Base-by-base conservation (phyloP, 2,329 filamentous ascomycete species). In the Trichoderma harzianum region DNA sequence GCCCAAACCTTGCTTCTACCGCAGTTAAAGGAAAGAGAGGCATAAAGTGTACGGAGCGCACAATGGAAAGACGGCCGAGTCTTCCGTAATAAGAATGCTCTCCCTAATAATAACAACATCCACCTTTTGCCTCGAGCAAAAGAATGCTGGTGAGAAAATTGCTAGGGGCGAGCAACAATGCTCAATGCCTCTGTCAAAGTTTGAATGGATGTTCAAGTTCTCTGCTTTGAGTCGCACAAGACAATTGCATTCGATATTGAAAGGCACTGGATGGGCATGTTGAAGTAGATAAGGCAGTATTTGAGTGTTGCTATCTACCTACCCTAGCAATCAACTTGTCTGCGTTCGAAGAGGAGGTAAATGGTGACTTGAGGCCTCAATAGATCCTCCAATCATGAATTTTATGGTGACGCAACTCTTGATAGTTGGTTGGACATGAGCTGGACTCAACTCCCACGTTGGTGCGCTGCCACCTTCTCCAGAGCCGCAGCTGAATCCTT, bases 401-500 rank as follows among this genome's bases (percentile, higher is more conserved):
- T 24, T 32, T n/a, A 21, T 43, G 18, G 21, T 30, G 51, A 58
- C 39, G 34, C 11, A 16, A 36, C 12, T 34, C 11, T 51, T 21
- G 63, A 21, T 53, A 16, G 21, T n/a, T 11, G n/a, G 47, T 24
- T 63, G 16, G 30, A 21, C 21, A 24, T 36, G 47, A 53, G 11
- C n/a, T 18, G 8, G 10, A 18, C 21, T 60, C 26, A 47, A 11
- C 11, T 32, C 3, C 11, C 30, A 67, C 3, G 6, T 2, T 21
- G 57, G 18, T 55, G 24, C 7, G n/a, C 7, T n/a, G 8, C 5
- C 14, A 47, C 51, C 34, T 43, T 63, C 11, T 70, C 57, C 14
- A 36, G 51, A 8, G 69, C 34, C 18, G 72, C 43, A 26, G 69
- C 75, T 4, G 77, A 70, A 24, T 80, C 78, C n/a, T 71, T 64